phyloP scores from a whole-genome alignment of 306 rosid species.

The Astragalus glycyphyllos region DNA sequence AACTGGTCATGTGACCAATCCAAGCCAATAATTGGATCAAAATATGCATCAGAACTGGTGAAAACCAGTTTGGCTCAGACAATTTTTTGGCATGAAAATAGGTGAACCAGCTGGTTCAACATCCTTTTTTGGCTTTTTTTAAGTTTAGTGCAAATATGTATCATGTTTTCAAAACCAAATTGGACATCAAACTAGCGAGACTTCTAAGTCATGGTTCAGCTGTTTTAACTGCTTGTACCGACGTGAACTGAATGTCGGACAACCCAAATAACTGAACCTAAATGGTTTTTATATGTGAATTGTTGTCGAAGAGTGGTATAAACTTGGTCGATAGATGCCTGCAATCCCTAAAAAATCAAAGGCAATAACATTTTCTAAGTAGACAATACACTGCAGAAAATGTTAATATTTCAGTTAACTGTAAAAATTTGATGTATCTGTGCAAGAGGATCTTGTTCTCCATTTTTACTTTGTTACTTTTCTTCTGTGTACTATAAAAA shows the following conservation, averaged over 20 bases:
- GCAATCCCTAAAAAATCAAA: slow-evolving; percentile 9
- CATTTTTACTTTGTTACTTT: slow-evolving; percentile 12
- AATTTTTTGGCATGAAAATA: background rate
- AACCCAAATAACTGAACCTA: no score
- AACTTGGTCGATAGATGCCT: slow-evolving; percentile 34
- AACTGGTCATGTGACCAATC: background rate
- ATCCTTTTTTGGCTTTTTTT: no score
- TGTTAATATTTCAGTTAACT: no score
- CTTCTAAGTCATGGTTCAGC: no score
- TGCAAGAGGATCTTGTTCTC: slow-evolving; percentile 5
- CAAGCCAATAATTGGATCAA: background rate
- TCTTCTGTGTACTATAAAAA: background rate
- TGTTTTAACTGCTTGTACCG: no score
- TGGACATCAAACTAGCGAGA: no score
- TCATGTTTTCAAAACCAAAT: no score
- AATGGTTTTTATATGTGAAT: no score
- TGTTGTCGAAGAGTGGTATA: no score
- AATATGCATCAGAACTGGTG: background rate
- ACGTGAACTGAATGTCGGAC: no score
- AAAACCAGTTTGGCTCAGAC: background rate
- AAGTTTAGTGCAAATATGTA: no score
- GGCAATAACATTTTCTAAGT: slow-evolving; percentile 7
- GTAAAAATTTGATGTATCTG: no score
- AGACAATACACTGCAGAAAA: slow-evolving; percentile 4
- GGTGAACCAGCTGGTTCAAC: background rate